Evolutionary conservation across 371 early-diverging fungal species (phyloP), one percentile per base, ranked within the genome.

Genomic region (Mucor racemosus): DNA sequence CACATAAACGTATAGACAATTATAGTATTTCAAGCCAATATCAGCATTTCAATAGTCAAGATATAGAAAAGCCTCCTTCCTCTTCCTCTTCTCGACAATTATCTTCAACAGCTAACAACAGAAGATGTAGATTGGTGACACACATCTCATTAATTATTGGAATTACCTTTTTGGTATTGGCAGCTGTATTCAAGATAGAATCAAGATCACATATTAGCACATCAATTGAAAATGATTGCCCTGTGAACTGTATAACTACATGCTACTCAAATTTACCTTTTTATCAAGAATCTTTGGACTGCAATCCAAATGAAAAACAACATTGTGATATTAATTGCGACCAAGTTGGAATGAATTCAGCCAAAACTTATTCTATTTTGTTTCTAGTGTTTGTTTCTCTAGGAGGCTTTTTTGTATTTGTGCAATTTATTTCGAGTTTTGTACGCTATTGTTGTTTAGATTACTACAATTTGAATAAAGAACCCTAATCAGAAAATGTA

Each of bases 141-240:
- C 46, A 36, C 19, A 13, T 61, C n/a, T 8, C 21, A 0, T 31
- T 61, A 17, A 48, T 61, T 48, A 14, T 19, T 2, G 61, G 61
- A n/a, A 36, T 61, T 36, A 17, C 60, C 33, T 13, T 60, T 5
- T 31, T 60, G 11, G 35, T 60, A n/a, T 19, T 46, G 13, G 46
- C 61, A 13, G 46, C 36, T 19, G 11, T 61, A 36, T 61, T 61
- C 21, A 61, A 61, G 48, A 11, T 61, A 9, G 38, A 46, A 34
- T 36, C 48, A 3, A 46, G 35, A 61, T 41, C 35, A 6, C 19
- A 61, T 38, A 61, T 61, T 35, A 48, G 36, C 19, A 4, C 46
- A 19, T 35, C 61, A 4, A 48, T 61, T 19, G 50, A 61, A 7
- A 33, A 34, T 35, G 38, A 38, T 7, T 61, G 61, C 17, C 61